Evolutionary conservation across 192 early-diverging fungal genomes (phyloP).

Genomic region (Umbelopsis isabellina): DNA sequence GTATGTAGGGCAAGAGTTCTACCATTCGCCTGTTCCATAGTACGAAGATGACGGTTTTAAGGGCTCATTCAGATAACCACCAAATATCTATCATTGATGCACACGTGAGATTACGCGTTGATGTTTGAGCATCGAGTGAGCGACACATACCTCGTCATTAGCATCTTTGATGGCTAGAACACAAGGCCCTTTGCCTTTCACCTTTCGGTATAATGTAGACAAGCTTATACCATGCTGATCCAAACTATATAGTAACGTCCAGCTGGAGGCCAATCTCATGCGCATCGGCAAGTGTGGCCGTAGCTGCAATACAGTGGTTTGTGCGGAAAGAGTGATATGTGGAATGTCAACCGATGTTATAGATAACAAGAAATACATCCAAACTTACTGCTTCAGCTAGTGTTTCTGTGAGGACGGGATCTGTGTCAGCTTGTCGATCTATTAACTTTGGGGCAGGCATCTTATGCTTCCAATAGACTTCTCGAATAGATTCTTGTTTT

Average conservation of each 20-base stretch:
- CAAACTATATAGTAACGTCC: slow-evolving; percentile 87
- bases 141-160: slow-evolving; percentile 47
- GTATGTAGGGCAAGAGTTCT: slow-evolving; percentile 15
- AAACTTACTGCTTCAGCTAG: slow-evolving; percentile 53
- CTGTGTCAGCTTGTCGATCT: slow-evolving; percentile 46
- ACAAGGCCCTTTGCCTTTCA: slow-evolving; percentile 67
- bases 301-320: slow-evolving; percentile 54
- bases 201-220: slow-evolving; percentile 74
- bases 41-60: slow-evolving; percentile 65
- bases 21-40: slow-evolving; percentile 87
- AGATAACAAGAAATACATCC: background rate
- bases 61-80: slow-evolving; percentile 73
- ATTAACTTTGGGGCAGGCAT: slow-evolving; percentile 43
- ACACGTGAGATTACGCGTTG: slow-evolving; percentile 19
- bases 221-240: slow-evolving; percentile 95
- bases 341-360: background rate
- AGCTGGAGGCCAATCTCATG: slow-evolving; percentile 71
- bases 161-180: slow-evolving; percentile 72
- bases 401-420: slow-evolving; percentile 45
- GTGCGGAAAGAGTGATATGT: background rate
- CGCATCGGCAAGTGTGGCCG: slow-evolving; percentile 79
- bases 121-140: background rate
- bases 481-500: too few species aligned
- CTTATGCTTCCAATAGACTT: background rate
- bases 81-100: slow-evolving; percentile 65